Evolutionary conservation across 148 eudicot species (phyloP).

Genomic region (Simmondsia chinensis): DNA sequence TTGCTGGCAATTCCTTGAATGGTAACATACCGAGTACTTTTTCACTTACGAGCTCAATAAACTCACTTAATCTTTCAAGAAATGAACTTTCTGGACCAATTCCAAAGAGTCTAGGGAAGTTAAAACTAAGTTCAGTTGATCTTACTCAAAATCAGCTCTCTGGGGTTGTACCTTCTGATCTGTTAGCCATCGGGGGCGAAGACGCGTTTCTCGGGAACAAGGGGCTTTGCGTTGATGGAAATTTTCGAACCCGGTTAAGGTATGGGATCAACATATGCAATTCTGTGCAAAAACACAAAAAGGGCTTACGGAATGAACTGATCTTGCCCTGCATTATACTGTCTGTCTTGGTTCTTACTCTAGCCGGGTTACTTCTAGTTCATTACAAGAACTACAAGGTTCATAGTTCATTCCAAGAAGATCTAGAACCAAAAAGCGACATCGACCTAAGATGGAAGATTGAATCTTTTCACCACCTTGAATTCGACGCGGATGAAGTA

Average conservation of each 20-base stretch:
- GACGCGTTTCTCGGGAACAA: slow-evolving; percentile 62
- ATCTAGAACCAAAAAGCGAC: slow-evolving; percentile 21
- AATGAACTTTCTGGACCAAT: slow-evolving; percentile 55
- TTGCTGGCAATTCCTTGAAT: slow-evolving; percentile 47
- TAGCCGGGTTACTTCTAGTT: slow-evolving; percentile 37
- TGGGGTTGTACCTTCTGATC: slow-evolving; percentile 46
- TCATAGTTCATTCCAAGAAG: slow-evolving; percentile 8
- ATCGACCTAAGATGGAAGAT: slow-evolving; percentile 52
- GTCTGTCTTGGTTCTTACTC: slow-evolving; percentile 25
- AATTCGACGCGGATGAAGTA: slow-evolving; percentile 57
- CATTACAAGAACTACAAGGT: slow-evolving; percentile 49
- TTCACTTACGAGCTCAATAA: slow-evolving; percentile 44
- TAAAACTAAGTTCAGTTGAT: slow-evolving; percentile 70
- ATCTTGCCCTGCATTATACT: slow-evolving; percentile 33
- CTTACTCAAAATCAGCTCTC: slow-evolving; percentile 65
- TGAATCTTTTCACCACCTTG: slow-evolving; percentile 62
- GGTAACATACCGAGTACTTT: slow-evolving; percentile 57
- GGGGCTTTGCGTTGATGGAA: slow-evolving; percentile 44
- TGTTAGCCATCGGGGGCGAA: slow-evolving; percentile 47
- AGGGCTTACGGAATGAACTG: slow-evolving; percentile 17
- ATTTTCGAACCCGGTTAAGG: slow-evolving; percentile 4
- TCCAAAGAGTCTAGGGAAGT: slow-evolving; percentile 42
- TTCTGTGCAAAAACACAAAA: slow-evolving; percentile 11
- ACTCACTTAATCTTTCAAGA: slow-evolving; percentile 77
- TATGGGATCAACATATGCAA: slow-evolving; percentile 30